phyloP scores from a whole-genome alignment of 2,329 filamentous ascomycete species.

The Phoma herbarum region DNA sequence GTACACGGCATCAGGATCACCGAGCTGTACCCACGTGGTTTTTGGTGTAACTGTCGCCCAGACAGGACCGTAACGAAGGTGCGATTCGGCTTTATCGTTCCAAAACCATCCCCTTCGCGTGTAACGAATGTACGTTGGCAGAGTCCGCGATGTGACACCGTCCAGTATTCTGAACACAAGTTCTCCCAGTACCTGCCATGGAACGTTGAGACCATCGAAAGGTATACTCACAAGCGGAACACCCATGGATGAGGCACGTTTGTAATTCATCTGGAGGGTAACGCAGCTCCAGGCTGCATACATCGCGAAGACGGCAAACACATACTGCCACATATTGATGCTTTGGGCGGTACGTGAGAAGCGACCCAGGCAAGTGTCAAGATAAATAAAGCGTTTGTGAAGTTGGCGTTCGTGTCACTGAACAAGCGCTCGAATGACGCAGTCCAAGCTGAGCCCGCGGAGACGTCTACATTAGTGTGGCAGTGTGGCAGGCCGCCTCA shows the following conservation, averaged over 20 bases:
- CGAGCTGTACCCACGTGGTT: slow-evolving; percentile 21
- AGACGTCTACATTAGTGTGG: neutral
- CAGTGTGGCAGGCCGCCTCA: too few relatives aligned
- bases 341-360: neutral
- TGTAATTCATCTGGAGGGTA: neutral
- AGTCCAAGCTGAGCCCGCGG: neutral
- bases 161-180: neutral
- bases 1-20: neutral
- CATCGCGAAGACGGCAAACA: neutral
- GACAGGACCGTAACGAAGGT: slow-evolving; percentile 25
- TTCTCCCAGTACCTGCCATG: neutral
- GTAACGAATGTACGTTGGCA: slow-evolving; percentile 17
- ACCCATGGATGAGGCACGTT: slow-evolving; percentile 1
- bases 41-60: slow-evolving; percentile 27
- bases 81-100: slow-evolving; percentile 24
- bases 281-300: slow-evolving; percentile 1
- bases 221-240: neutral
- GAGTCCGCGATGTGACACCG: neutral
- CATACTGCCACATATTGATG: slow-evolving; percentile 1
- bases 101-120: slow-evolving; percentile 32
- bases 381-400: neutral
- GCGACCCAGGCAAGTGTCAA: neutral
- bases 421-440: neutral
- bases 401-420: neutral
- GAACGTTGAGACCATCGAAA: neutral